Evolutionary conservation across 805 yeast genomes (phyloP).

Genomic region (Myxozyma geophila): DNA sequence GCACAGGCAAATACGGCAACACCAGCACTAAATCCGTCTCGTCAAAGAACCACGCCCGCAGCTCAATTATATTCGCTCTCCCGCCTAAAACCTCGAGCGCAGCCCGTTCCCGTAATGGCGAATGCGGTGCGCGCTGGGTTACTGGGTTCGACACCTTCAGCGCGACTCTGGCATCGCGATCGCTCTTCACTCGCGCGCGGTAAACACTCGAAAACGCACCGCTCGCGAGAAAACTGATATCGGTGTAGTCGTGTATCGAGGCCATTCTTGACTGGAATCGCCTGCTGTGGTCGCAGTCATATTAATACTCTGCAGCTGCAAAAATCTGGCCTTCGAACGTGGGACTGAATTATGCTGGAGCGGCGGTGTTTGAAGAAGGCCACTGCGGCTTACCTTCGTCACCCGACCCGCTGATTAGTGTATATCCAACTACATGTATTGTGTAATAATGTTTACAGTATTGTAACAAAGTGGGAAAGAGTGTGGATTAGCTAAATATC

Average conservation of each 20-base stretch:
- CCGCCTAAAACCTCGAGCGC: constrained; percentile 44
- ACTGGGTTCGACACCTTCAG: constrained; percentile 56
- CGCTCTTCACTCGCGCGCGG: not conserved
- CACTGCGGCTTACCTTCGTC: not conserved
- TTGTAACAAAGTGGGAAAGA: too few relatives aligned
- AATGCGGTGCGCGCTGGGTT: constrained; percentile 60
- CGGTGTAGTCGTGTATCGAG: constrained; percentile 20
- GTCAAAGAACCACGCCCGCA: constrained; percentile 41
- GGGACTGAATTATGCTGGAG: too few relatives aligned
- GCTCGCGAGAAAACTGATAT: constrained; percentile 20
- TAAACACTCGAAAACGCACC: constrained; percentile 28
- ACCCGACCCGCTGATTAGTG: not conserved
- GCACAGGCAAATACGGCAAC: constrained; percentile 49
- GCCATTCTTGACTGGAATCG: not conserved
- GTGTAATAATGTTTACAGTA: too few relatives aligned
- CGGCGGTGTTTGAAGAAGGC: not conserved
- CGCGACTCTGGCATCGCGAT: constrained; percentile 45
- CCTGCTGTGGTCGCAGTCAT: not conserved
- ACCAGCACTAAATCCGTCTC: constrained; percentile 50
- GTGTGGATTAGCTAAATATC: constrained; percentile 6
- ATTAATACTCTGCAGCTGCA: not conserved
- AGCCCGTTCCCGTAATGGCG: constrained; percentile 52
- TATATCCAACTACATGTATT: not conserved
- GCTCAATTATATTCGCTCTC: constrained; percentile 31
- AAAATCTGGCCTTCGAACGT: too few relatives aligned